Conservation (phyloP, 2,329 filamentous ascomycete genomes). For the Colletotrichum sp. region DNA sequence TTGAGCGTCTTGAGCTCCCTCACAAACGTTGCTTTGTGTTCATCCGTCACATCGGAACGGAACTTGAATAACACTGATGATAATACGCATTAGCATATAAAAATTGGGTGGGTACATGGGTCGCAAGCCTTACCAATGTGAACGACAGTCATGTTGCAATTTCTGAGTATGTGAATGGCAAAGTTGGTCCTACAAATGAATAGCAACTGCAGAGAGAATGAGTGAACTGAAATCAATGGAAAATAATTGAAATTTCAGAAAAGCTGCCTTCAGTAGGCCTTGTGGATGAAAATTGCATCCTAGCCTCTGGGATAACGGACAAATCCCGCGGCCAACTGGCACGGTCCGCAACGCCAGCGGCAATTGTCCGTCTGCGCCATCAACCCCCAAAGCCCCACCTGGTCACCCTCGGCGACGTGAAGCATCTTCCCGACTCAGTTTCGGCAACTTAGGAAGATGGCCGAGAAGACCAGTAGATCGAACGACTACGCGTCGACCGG, state of each 20-base stretch:
- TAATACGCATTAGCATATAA: not conserved
- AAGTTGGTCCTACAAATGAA: accelerated
- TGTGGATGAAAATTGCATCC: accelerated
- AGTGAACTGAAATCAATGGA: not conserved
- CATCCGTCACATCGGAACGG: constrained; percentile 40
- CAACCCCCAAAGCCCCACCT: not conserved
- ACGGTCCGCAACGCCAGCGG: not conserved
- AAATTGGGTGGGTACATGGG: not conserved
- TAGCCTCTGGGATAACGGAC: not conserved
- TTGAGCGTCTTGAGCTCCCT: constrained; percentile 54
- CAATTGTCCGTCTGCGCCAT: not conserved
- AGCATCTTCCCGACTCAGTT: not conserved
- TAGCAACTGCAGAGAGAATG: not conserved
- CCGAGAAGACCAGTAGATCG: not conserved
- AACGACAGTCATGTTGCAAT: constrained; percentile 35
- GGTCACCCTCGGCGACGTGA: accelerated
- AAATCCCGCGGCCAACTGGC: not conserved
- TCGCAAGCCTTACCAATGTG: constrained; percentile 34
- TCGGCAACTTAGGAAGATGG: not conserved
- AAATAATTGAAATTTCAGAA: not conserved
- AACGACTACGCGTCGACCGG: accelerated
- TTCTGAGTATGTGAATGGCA: accelerated
- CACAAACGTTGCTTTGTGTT: constrained; percentile 50
- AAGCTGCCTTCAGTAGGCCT: accelerated
- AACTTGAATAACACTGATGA: constrained; percentile 55